Evolutionary conservation across 1,284 basidiomycete genomes (phyloP).

Genomic region (Xanthoconium separans): DNA sequence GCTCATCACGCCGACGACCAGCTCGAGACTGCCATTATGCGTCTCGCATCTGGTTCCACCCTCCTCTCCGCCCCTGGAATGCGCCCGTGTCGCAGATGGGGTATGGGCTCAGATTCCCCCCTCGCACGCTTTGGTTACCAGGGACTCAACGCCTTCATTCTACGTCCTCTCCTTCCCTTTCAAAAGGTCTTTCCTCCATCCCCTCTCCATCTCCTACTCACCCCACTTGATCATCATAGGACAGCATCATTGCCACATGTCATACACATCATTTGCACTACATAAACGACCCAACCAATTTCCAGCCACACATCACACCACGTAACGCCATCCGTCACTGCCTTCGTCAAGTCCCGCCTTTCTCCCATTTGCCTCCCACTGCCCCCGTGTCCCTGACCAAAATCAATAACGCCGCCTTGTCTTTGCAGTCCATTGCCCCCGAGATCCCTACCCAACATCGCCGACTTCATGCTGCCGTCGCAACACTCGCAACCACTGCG

Average conservation of each 20-base stretch:
- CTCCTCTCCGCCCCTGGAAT: conserved; percentile 55
- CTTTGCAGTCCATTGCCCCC: conserved; percentile 27
- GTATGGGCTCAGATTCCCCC: conserved; percentile 56
- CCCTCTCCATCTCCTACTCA: not conserved
- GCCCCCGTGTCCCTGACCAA: conserved; percentile 31
- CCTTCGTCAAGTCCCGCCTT: conserved; percentile 23
- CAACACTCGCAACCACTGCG: conserved; percentile 32
- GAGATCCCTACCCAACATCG: conserved; percentile 33
- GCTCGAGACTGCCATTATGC: conserved; percentile 73
- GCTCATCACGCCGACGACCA: conserved; percentile 81
- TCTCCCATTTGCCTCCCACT: conserved; percentile 27
- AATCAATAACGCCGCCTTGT: conserved; percentile 33
- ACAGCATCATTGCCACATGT: conserved; percentile 73
- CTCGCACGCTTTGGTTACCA: conserved; percentile 46
- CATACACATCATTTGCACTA: conserved; percentile 58
- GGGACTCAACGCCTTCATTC: conserved; percentile 65
- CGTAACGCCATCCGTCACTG: conserved; percentile 66
- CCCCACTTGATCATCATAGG: conserved; percentile 40
- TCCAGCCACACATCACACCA: conserved; percentile 64
- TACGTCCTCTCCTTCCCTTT: conserved; percentile 65
- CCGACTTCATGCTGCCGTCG: conserved; percentile 37
- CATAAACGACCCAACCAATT: conserved; percentile 66
- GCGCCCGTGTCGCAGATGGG: conserved; percentile 63
- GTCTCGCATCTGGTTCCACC: conserved; percentile 56
- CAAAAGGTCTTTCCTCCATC: conserved; percentile 51